These are phyloP conservation scores for Erodium maritimum DNA, from an alignment of 345 rosid species.

Conservation along the genomic window DNA sequence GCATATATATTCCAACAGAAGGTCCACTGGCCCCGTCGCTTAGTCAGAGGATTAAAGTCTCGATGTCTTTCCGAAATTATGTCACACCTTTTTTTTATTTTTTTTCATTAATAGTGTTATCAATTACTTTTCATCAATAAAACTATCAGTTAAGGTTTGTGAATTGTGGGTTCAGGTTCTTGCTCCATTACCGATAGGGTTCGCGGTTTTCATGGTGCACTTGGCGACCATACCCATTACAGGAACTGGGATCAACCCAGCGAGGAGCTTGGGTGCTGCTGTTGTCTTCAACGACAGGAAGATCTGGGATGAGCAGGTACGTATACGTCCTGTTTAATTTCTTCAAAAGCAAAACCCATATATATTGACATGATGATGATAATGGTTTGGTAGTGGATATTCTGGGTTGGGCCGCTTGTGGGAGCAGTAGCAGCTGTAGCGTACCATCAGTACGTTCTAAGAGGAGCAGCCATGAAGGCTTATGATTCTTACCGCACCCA, in stretches of 20 bases:
- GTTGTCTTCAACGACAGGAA: slow-evolving; percentile 39
- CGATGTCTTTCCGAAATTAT: no score
- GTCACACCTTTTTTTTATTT: neutral
- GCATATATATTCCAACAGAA: no score
- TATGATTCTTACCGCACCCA: slow-evolving; percentile 60
- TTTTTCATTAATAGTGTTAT: neutral
- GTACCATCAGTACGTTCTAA: slow-evolving; percentile 43
- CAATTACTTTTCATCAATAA: neutral
- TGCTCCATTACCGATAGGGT: slow-evolving; percentile 77
- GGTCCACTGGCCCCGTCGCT: no score
- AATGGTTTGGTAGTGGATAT: slow-evolving; percentile 37
- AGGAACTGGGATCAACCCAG: no score
- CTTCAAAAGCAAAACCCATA: neutral
- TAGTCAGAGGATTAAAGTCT: no score
- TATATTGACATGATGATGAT: neutral
- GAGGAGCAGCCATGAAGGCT: slow-evolving; percentile 52
- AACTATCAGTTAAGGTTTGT: no score
- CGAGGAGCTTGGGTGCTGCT: slow-evolving; percentile 57
- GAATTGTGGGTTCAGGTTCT: slow-evolving; percentile 19
- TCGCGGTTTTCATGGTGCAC: slow-evolving; percentile 62
- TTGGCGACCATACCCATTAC: slow-evolving; percentile 64
- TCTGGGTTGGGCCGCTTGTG: slow-evolving; percentile 58
- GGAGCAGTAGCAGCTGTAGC: slow-evolving; percentile 63
- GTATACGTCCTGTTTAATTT: no score
- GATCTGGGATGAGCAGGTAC: slow-evolving; percentile 53